Evolutionary conservation across 805 yeast species (phyloP).

Genomic region (Hanseniaspora clermontiae): DNA sequence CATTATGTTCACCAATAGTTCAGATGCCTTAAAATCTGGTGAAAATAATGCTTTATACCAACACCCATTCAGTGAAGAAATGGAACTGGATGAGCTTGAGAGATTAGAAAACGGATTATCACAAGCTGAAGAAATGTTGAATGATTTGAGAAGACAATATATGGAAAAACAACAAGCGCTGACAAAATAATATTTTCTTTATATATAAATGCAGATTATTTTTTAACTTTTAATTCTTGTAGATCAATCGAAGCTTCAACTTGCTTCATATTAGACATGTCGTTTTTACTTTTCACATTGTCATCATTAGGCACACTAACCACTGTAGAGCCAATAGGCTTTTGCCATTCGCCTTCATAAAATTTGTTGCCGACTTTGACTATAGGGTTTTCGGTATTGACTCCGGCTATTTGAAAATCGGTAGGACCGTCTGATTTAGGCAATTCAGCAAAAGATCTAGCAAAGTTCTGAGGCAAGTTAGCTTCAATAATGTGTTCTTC

Average conservation of each 20-base stretch:
- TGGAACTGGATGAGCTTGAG: constrained; percentile 10
- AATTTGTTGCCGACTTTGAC: constrained; percentile 46
- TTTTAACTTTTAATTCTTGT: constrained; percentile 3
- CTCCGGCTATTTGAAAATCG: constrained; percentile 42
- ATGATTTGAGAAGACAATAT: constrained; percentile 4
- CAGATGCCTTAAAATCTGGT: background rate
- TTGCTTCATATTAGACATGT: constrained; percentile 14
- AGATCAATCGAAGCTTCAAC: constrained; percentile 1
- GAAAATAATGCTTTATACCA: background rate
- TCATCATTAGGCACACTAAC: constrained; percentile 24
- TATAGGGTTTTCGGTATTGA: constrained; percentile 43
- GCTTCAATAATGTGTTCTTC: constrained; percentile 43
- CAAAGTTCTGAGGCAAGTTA: constrained; percentile 31
- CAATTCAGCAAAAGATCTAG: constrained; percentile 18
- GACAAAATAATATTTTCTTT: background rate
- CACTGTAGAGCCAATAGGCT: constrained; percentile 65
- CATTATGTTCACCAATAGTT: background rate
- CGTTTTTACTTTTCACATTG: constrained; percentile 16
- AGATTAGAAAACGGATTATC: constrained; percentile 5
- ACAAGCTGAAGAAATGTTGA: constrained; percentile 4
- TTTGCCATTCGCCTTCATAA: constrained; percentile 66
- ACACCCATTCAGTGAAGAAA: constrained; percentile 12
- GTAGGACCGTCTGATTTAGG: constrained; percentile 26
- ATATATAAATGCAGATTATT: background rate
- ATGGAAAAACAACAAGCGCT: background rate